phyloP scores from a whole-genome alignment of 1,139 yeast genomes.

The Candida buenavistaensis region DNA sequence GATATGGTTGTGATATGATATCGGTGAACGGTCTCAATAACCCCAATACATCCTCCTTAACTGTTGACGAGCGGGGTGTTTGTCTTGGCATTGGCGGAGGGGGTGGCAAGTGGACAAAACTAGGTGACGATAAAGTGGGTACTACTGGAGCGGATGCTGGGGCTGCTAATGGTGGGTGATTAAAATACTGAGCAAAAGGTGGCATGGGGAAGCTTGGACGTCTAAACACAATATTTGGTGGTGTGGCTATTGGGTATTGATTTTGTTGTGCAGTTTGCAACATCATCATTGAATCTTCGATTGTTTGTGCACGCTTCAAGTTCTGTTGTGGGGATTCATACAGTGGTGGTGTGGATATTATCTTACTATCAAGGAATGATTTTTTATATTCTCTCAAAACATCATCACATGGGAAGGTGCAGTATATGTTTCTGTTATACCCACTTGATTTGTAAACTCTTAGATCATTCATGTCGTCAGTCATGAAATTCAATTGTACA shows the following conservation, averaged over 20 bases:
- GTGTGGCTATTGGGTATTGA: constrained; percentile 1
- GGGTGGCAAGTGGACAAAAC: constrained; percentile 6
- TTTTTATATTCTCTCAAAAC: constrained; percentile 19
- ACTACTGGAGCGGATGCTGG: constrained; percentile 1
- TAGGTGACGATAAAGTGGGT: constrained; percentile 4
- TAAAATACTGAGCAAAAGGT: too few species aligned
- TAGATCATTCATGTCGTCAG: constrained; percentile 6
- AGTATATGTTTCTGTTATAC: constrained; percentile 16
- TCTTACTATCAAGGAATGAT: constrained; percentile 10
- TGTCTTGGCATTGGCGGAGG: constrained; percentile 3
- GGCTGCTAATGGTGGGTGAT: constrained; percentile 1
- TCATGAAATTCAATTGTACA: constrained; percentile 26
- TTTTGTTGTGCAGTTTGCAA: too few species aligned
- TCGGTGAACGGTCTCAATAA: constrained; percentile 6
- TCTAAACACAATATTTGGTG: constrained; percentile 2
- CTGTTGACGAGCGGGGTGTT: constrained; percentile 5
- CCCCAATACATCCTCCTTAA: constrained; percentile 7
- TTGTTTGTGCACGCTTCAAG: constrained; percentile 4
- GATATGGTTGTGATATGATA: constrained; percentile 1
- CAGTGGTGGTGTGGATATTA: background rate
- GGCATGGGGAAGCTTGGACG: constrained; percentile 3
- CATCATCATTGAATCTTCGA: constrained; percentile 5
- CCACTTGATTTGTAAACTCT: constrained; percentile 4
- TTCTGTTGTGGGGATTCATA: background rate
- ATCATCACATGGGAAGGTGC: constrained; percentile 26